Conservation (phyloP, 2,329 filamentous ascomycete species). For the Tolypocladium tundrense region DNA sequence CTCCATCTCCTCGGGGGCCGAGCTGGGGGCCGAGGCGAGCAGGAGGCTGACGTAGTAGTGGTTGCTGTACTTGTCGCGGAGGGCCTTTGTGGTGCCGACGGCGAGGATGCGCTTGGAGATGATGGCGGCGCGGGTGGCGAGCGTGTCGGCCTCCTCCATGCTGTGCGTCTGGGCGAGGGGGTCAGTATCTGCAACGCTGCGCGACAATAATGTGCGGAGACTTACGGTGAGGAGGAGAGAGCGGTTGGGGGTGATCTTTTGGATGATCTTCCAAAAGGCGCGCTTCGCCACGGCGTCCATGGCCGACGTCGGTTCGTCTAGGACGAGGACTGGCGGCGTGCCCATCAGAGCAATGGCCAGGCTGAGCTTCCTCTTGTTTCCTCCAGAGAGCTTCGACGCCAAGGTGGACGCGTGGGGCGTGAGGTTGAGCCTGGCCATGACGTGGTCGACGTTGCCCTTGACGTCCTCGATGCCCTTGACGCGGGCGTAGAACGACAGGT, state of each 20-base stretch:
- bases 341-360: slow-evolving; percentile 81
- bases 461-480: slow-evolving; percentile 65
- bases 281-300: slow-evolving; percentile 82
- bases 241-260: slow-evolving; percentile 58
- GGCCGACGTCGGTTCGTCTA: slow-evolving; percentile 75
- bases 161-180: slow-evolving; percentile 50
- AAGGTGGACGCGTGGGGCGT: slow-evolving; percentile 56
- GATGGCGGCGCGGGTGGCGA: slow-evolving; percentile 55
- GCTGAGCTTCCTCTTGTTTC: slow-evolving; percentile 78
- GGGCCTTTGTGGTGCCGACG: slow-evolving; percentile 46
- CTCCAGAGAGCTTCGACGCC: slow-evolving; percentile 67
- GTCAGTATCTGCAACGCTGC: neutral
- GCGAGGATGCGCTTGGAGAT: slow-evolving; percentile 38
- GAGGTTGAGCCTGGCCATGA: slow-evolving; percentile 65
- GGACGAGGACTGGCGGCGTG: slow-evolving; percentile 68
- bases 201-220: neutral
- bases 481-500: slow-evolving; percentile 71
- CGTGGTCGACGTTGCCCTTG: slow-evolving; percentile 59
- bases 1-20: slow-evolving; percentile 43
- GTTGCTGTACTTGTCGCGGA: slow-evolving; percentile 50
- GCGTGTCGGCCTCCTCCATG: slow-evolving; percentile 83
- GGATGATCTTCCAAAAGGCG: slow-evolving; percentile 76
- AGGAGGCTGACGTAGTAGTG: slow-evolving; percentile 54
- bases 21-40: slow-evolving; percentile 46
- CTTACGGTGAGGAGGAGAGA: slow-evolving; percentile 59